Conservation (phyloP, 306 rosid genomes). For the Casuarina cunninghamiana region DNA sequence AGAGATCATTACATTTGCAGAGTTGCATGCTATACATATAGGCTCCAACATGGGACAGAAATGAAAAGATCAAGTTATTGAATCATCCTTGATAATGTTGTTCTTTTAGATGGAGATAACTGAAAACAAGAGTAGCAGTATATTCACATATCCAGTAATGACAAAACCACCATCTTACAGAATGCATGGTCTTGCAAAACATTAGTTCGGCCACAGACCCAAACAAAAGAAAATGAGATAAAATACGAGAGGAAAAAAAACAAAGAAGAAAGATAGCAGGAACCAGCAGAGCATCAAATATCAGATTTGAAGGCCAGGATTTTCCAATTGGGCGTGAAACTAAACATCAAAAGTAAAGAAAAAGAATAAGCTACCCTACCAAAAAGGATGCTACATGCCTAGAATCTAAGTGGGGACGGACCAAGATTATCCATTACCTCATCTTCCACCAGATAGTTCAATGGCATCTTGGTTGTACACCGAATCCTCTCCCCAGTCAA, state of each 20-base stretch:
- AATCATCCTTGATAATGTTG: no score
- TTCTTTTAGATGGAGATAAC: neutral
- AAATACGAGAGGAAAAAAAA: neutral
- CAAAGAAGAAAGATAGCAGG: neutral
- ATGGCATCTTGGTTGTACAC: slow-evolving; percentile 87
- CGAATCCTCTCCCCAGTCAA: slow-evolving; percentile 98
- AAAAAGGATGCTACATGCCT: slow-evolving; percentile 30
- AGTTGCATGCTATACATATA: neutral
- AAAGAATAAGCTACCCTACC: slow-evolving; percentile 38
- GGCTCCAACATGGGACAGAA: neutral
- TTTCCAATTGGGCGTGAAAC: slow-evolving; percentile 23
- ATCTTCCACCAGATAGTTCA: slow-evolving; percentile 91
- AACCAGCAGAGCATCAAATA: neutral
- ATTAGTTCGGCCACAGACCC: neutral
- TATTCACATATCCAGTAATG: neutral
- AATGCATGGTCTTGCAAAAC: neutral
- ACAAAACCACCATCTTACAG: neutral
- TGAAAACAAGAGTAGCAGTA: neutral
- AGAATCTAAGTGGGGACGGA: slow-evolving; percentile 7
- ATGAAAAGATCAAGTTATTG: no score
- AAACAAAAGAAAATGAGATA: neutral
- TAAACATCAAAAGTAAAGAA: slow-evolving; percentile 6
- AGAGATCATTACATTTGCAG: neutral
- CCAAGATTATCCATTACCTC: slow-evolving; percentile 30
- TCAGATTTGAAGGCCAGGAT: neutral